Conservation (phyloP, 208 protist species). For the Leishmania aethiopica region DNA sequence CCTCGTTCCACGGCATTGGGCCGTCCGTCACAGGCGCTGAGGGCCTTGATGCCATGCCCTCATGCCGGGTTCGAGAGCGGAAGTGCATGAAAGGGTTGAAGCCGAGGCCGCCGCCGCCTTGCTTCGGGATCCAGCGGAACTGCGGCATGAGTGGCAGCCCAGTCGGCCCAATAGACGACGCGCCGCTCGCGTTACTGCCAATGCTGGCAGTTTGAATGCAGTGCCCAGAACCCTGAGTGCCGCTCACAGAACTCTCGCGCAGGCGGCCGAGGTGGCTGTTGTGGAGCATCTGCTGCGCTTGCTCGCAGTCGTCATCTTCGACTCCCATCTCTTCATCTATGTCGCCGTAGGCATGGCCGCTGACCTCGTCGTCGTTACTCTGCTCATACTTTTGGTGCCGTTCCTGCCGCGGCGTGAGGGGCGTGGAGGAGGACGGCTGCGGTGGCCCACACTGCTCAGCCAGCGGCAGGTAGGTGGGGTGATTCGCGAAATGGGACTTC, state of each 20-base stretch:
- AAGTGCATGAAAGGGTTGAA: slow-evolving; percentile 36
- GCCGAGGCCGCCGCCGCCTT: slow-evolving; percentile 28
- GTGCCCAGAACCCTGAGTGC: neutral
- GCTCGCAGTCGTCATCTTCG: neutral
- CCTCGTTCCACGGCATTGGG: neutral
- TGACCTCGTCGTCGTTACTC: neutral
- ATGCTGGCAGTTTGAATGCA: neutral
- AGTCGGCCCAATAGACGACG: slow-evolving; percentile 36
- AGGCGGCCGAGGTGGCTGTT: neutral
- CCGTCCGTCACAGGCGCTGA: neutral
- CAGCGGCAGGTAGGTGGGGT: slow-evolving; percentile 22
- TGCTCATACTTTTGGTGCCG: neutral
- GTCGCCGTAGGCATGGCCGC: neutral
- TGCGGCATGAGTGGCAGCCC: slow-evolving; percentile 34
- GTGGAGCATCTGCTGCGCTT: neutral
- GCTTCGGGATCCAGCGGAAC: slow-evolving; percentile 48
- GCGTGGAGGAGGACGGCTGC: neutral
- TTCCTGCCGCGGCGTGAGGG: neutral
- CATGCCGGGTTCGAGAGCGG: neutral
- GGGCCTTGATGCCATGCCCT: no score
- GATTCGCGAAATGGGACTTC: slow-evolving; percentile 17
- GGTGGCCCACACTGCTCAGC: slow-evolving; percentile 24
- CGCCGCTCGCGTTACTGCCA: slow-evolving; percentile 9
- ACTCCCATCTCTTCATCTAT: neutral
- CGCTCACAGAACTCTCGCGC: slow-evolving; percentile 4